A percentile compares a stretch with the other conserved stretches of the same genome.
Evolutionary conservation across 208 protist genomes (phyloP).

Genomic region (Acanthamoeba castellanii): DNA sequence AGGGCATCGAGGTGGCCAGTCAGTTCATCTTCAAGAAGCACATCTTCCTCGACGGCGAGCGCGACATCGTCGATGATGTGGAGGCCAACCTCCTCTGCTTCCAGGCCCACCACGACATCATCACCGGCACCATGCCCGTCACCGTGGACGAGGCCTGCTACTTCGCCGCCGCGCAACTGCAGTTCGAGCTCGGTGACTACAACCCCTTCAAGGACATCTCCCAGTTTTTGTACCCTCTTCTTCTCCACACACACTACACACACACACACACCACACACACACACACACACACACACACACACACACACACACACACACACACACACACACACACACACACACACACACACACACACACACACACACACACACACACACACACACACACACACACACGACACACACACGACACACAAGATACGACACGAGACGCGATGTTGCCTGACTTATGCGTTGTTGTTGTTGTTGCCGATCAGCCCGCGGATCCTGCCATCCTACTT

Average conservation of each 20-base stretch:
- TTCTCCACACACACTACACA: not conserved
- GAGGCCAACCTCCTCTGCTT: conserved; percentile 3
- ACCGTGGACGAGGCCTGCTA: not conserved
- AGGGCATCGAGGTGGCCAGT: conserved; percentile 9
- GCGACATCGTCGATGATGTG: conserved; percentile 3
- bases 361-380: too few relatives aligned
- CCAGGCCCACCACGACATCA: conserved; percentile 23
- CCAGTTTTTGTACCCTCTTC: conserved; percentile 1
- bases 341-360: too few relatives aligned
- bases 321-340: too few relatives aligned
- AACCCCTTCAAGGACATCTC: not conserved
- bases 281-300: too few relatives aligned
- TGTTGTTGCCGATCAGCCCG: not conserved
- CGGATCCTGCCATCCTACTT: not conserved
- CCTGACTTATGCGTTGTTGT: not conserved
- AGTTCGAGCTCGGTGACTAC: conserved; percentile 34
- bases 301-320: not conserved
- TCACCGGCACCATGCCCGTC: not conserved
- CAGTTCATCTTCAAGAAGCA: conserved; percentile 67
- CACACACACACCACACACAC: not conserved
- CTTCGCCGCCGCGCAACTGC: conserved; percentile 23
- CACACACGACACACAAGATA: too few relatives aligned
- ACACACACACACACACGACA: too few relatives aligned
- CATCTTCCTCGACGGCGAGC: conserved; percentile 1
- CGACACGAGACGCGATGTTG: too few relatives aligned